These are phyloP conservation scores for Dendryphion nanum DNA, from an alignment of 2,329 filamentous ascomycete species.

Conservation along the genomic window DNA sequence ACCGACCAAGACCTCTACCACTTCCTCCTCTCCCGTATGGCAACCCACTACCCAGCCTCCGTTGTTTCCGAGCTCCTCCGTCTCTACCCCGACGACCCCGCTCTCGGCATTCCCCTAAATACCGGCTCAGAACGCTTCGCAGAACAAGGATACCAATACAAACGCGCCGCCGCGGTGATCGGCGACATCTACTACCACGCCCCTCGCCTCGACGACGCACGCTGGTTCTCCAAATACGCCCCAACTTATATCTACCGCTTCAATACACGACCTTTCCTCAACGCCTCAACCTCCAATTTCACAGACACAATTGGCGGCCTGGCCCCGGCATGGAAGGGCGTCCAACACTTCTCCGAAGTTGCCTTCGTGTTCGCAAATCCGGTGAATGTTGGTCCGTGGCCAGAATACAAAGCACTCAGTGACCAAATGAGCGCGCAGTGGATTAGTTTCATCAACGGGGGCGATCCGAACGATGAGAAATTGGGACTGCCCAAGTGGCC, in stretches of 20 bases:
- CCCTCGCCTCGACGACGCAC: conserved; percentile 44
- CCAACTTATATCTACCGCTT: conserved; percentile 62
- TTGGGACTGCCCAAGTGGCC: conserved; percentile 42
- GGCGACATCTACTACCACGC: conserved; percentile 60
- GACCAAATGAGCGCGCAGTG: conserved; percentile 47
- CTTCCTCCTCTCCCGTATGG: conserved; percentile 34
- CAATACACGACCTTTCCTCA: conserved; percentile 45
- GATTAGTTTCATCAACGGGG: conserved; percentile 44
- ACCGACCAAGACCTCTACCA: conserved; percentile 51
- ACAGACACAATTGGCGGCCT: conserved; percentile 48
- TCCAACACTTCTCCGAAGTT: conserved; percentile 55
- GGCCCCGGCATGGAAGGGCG: conserved; percentile 43
- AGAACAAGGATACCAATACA: conserved; percentile 48
- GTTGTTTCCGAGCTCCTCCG: conserved; percentile 32
- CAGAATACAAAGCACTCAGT: conserved; percentile 42
- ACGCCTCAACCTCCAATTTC: conserved; percentile 21
- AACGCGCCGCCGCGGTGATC: conserved; percentile 51
- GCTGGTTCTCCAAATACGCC: conserved; percentile 49
- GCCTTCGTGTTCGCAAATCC: conserved; percentile 49
- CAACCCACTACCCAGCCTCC: conserved; percentile 28
- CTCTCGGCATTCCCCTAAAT: conserved; percentile 32
- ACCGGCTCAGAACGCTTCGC: conserved; percentile 31
- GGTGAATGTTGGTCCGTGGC: conserved; percentile 35
- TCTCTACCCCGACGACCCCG: conserved; percentile 35
- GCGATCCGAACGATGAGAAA: conserved; percentile 39